Evolutionary conservation across 768 basidiomycete genomes (phyloP), one percentile per base, ranked within the genome.

Genomic region (Xanthoconium stramineum): DNA sequence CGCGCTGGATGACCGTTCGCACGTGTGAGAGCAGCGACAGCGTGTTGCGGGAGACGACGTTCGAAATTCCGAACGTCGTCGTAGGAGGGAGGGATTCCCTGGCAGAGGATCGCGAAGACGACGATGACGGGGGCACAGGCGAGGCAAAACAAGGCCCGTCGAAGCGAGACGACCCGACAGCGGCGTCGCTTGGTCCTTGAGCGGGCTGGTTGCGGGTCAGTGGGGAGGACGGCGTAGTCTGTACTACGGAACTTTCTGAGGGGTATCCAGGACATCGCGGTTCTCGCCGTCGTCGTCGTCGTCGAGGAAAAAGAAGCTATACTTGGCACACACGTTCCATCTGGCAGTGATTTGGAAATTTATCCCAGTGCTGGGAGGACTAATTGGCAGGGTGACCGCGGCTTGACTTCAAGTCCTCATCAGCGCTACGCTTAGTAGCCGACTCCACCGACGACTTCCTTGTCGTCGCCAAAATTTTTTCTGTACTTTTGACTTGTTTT

Each of bases 41-140:
- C 61, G 55, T 79, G 76, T 33, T 79, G 78, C 0, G 78, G 75
- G 0, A 79, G 70, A 7, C 56, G 59, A 8, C 64, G 59, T 55
- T 79, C 75, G 33, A 68, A 76, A 1, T 40, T 32, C 0, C 76
- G 68, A 7, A 77, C 65, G 52, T 76, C 72, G 28, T 65, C 45
- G 54, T 74, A 79, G 24, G 60, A 69, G 2, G 77, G 76, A 10
- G 78, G 77, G 0, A 78, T 60, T 13, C 77, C 78, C 45, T 70
- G 72, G 32, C 55, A 63, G 50, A 72, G 50, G 10, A 78, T 55
- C 33, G 71, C 64, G 11, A 65, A 50, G n/a, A 75, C 9, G 44
- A 63, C 55, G 38, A 76, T 17, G 20, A 75, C 39, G 0, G 63
- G 64, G 0, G 64, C 20, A 10, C 59, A 53, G 8, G 62, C 49